A percentile compares a stretch with the other conserved stretches of the same genome.
phyloP scores from a whole-genome alignment of 345 rosid genomes.

The Eucalyptus polyanthemos region DNA sequence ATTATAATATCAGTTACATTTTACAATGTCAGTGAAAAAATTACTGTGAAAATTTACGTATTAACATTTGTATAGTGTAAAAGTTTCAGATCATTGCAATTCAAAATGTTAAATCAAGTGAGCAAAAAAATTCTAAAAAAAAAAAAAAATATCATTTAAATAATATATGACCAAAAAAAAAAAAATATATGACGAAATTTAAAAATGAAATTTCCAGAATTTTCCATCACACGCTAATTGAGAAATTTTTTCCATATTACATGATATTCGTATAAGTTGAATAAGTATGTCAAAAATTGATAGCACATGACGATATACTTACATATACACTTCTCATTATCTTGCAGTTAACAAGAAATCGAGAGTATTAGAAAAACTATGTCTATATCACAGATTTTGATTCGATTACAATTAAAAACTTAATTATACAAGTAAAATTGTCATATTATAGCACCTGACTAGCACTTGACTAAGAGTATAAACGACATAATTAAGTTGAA shows the following conservation, averaged over 20 bases:
- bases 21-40: neutral
- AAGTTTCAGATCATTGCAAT: neutral
- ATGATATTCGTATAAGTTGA: neutral
- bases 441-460: neutral
- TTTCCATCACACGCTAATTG: neutral
- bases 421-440: neutral
- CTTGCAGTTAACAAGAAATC: neutral
- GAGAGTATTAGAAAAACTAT: neutral
- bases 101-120: neutral
- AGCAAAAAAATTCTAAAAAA: neutral
- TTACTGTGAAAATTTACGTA: neutral
- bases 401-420: neutral
- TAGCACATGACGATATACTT: neutral
- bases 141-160: too few relatives aligned
- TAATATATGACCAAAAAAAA: neutral
- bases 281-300: neutral
- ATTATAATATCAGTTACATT: neutral
- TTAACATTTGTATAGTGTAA: neutral
- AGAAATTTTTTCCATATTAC: neutral
- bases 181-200: neutral
- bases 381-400: neutral
- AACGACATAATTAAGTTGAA: too few relatives aligned
- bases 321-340: neutral
- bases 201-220: neutral
- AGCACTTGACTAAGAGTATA: neutral